A percentile compares a stretch with the other conserved stretches of the same genome.
Evolutionary conservation across 257 asterid species (phyloP).

Genomic region (Fraxinus quadrangulata): DNA sequence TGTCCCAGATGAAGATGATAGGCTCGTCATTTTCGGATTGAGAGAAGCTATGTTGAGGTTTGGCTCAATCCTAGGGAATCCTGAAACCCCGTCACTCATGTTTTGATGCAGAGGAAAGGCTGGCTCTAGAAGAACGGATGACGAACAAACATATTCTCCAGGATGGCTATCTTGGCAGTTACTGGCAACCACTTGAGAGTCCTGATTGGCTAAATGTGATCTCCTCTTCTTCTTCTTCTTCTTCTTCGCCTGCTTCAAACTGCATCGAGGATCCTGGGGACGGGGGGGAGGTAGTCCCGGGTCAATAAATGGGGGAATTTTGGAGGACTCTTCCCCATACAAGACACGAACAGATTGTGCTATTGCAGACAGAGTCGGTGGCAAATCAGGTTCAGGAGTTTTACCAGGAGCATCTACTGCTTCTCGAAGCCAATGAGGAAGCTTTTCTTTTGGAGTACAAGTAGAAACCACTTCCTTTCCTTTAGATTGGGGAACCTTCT

Average conservation of each 20-base stretch:
- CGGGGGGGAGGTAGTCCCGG: constrained; percentile 75
- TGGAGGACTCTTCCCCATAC: constrained; percentile 63
- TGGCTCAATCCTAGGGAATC: constrained; percentile 31
- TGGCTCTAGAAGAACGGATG: constrained; percentile 35
- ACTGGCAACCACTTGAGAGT: constrained; percentile 23
- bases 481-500: constrained; percentile 36
- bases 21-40: constrained; percentile 22
- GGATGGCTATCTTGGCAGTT: constrained; percentile 27
- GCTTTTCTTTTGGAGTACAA: constrained; percentile 42
- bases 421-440: constrained; percentile 97
- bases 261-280: constrained; percentile 72
- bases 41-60: constrained; percentile 24
- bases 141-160: constrained; percentile 43
- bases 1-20: constrained; percentile 38
- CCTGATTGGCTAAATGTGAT: constrained; percentile 27
- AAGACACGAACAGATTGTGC: constrained; percentile 82
- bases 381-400: constrained; percentile 49
- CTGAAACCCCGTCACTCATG: constrained; percentile 26
- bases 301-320: constrained; percentile 75
- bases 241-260: constrained; percentile 49
- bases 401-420: constrained; percentile 69
- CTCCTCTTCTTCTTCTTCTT: constrained; percentile 50
- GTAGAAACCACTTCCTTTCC: constrained; percentile 61
- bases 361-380: constrained; percentile 76
- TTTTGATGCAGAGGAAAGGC: constrained; percentile 33